Base-by-base conservation (phyloP, 768 basidiomycete genomes). In the Macrocybe gigantea region DNA sequence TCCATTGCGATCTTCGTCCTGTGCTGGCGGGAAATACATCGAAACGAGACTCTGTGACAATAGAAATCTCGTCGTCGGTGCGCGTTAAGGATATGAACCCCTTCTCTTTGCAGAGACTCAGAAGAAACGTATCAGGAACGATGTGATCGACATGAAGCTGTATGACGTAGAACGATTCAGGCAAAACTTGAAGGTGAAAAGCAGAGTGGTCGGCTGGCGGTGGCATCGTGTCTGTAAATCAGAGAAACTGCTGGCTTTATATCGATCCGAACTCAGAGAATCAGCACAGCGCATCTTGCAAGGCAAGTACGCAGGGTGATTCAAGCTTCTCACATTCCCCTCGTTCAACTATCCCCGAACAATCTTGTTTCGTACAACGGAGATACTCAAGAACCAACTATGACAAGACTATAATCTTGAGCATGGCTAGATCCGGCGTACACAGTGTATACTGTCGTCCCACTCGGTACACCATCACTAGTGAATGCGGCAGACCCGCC, bases 61-160 rank as follows among this genome's bases (percentile, higher is more conserved):
- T 55, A 2, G 83, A 85, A 2, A 81, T 64, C 55, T 87, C 83
- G 32, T 85, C 80, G 6, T 56, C 56, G 5, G 82, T 84, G 41
- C 76, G 66, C 29, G 82, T 83, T 34, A 84, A 62, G 1, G 78
- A 82, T 47, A 82, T 59, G 55, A 83, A 68, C 9, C 57, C 51
- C 2, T 59, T 54, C 30, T 44, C 62, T 32, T 56, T 57, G 35
- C 56, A 53, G 9, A 64, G 46, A 41, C 62, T 57, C 40, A 64
- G 60, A 12, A 76, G 41, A 5, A 73, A 44, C 43, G 61, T 63
- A 11, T 61, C 51, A 14, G 69, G 71, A 44, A 75, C 54, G 32
- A 63, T 58, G 46, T 66, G 49, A n/a, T 67, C 61, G 10, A 61
- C 56, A 38, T 68, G 58, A 31, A 79, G 60, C 53, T 77, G 70